Conservation (phyloP, 2,329 filamentous ascomycete species). For the Neonectria sp. region DNA sequence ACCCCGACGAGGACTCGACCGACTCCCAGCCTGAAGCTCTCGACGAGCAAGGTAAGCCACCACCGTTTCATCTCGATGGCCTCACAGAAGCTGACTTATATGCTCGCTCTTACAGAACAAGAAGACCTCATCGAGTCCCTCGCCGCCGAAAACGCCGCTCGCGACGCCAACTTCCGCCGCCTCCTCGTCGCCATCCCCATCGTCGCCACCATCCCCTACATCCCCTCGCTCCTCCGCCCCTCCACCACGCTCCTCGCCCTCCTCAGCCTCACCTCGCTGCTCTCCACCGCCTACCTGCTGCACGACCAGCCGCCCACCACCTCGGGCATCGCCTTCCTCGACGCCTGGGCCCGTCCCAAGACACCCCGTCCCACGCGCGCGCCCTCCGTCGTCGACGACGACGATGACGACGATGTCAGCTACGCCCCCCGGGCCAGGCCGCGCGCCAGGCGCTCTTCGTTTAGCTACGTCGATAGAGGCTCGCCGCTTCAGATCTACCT, state of each 20-base stretch:
- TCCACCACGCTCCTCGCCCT: slow-evolving; percentile 62
- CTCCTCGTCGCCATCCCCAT: slow-evolving; percentile 74
- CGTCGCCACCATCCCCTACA: slow-evolving; percentile 69
- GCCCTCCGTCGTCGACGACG: slow-evolving; percentile 39
- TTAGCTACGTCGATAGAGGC: slow-evolving; percentile 39
- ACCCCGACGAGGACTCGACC: slow-evolving; percentile 72
- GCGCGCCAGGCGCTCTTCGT: slow-evolving; percentile 39
- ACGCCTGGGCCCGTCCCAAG: slow-evolving; percentile 57
- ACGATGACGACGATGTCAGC: slow-evolving; percentile 32
- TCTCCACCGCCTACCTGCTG: slow-evolving; percentile 74
- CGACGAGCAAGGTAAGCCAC: slow-evolving; percentile 79
- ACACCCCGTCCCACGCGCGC: slow-evolving; percentile 45
- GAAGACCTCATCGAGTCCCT: slow-evolving; percentile 73
- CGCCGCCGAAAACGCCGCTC: slow-evolving; percentile 67
- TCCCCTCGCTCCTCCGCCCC: slow-evolving; percentile 54
- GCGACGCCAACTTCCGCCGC: slow-evolving; percentile 71
- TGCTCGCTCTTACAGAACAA: slow-evolving; percentile 65
- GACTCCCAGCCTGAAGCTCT: slow-evolving; percentile 72
- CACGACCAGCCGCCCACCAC: slow-evolving; percentile 67
- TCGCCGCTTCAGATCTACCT: slow-evolving; percentile 71
- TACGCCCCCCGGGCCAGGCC: slow-evolving; percentile 33
- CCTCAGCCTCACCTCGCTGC: slow-evolving; percentile 74
- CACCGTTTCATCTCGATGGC: neutral
- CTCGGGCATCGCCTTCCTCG: slow-evolving; percentile 68
- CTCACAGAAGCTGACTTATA: neutral